A percentile compares a stretch with the other conserved stretches of the same genome.
Evolutionary conservation across 164 flowering plant genomes (phyloP).

Genomic region (Akebia trifoliata): DNA sequence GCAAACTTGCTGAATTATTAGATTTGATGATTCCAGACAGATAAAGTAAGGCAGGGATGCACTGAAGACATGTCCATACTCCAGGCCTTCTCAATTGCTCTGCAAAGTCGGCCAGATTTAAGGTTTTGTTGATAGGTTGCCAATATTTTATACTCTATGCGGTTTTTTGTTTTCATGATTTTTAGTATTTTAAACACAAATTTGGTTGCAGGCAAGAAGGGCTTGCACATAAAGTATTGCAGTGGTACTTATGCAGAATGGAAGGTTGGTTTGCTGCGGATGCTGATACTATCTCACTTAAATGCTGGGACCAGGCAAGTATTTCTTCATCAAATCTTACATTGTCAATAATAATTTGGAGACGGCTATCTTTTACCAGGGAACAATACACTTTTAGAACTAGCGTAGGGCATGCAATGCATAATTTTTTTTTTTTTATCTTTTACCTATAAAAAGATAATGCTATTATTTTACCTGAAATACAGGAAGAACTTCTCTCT

Average conservation of each 20-base stretch:
- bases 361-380: no score
- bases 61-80: constrained; percentile 72
- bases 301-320: constrained; percentile 85
- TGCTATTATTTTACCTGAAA: neutral
- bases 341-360: no score
- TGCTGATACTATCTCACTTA: constrained; percentile 84
- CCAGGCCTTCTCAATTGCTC: constrained; percentile 61
- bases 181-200: neutral
- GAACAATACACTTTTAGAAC: no score
- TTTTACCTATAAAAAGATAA: no score
- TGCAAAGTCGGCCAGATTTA: constrained; percentile 75
- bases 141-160: neutral
- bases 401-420: no score
- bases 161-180: neutral
- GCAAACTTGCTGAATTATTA: neutral
- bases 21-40: constrained; percentile 43
- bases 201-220: constrained; percentile 69
- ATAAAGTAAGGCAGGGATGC: constrained; percentile 58
- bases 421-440: neutral
- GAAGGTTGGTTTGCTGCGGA: constrained; percentile 99
- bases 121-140: constrained; percentile 36
- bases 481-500: constrained; percentile 85
- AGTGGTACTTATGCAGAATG: constrained; percentile 98
- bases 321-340: neutral
- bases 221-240: constrained; percentile 76